Conservation (phyloP, 2,329 filamentous ascomycete genomes). For the Juglanconis sp. region DNA sequence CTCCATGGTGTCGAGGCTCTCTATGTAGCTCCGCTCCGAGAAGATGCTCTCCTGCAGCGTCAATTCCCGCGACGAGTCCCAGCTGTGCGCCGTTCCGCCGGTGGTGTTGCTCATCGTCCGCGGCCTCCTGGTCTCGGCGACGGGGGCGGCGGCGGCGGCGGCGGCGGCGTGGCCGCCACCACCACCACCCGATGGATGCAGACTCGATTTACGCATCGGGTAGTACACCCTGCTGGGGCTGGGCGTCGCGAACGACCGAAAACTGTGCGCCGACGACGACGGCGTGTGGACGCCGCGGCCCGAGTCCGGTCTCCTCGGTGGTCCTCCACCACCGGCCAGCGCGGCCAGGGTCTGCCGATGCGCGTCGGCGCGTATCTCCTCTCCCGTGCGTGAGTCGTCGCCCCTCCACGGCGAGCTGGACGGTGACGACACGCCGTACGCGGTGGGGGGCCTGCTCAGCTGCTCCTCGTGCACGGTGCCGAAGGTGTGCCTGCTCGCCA, state of each 20-base stretch:
- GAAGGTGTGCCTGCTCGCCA: slow-evolving; percentile 13
- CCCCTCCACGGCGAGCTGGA: slow-evolving; percentile 20
- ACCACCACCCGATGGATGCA: neutral
- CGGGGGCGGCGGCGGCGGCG: neutral
- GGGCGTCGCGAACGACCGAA: slow-evolving; percentile 10
- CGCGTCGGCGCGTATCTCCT: slow-evolving; percentile 22
- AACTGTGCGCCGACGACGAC: slow-evolving; percentile 12
- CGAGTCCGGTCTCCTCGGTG: neutral
- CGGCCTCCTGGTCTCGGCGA: neutral
- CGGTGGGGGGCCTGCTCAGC: slow-evolving; percentile 15
- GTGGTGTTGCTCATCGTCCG: neutral
- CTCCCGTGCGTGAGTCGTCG: slow-evolving; percentile 28
- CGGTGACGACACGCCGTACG: slow-evolving; percentile 21
- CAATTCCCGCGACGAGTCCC: slow-evolving; percentile 15
- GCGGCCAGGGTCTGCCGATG: slow-evolving; percentile 14
- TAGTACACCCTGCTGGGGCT: slow-evolving; percentile 1
- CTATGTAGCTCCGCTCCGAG: slow-evolving; percentile 11
- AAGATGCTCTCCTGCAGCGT: slow-evolving; percentile 16
- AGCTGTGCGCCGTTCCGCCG: neutral
- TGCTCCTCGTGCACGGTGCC: slow-evolving; percentile 24
- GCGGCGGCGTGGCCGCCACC: too few species aligned
- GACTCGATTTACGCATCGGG: slow-evolving; percentile 10
- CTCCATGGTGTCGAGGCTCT: slow-evolving; percentile 9
- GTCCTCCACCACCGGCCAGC: neutral
- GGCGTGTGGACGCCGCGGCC: neutral